Conservation (phyloP, 2,329 filamentous ascomycete genomes). For the Penicillium sp. region DNA sequence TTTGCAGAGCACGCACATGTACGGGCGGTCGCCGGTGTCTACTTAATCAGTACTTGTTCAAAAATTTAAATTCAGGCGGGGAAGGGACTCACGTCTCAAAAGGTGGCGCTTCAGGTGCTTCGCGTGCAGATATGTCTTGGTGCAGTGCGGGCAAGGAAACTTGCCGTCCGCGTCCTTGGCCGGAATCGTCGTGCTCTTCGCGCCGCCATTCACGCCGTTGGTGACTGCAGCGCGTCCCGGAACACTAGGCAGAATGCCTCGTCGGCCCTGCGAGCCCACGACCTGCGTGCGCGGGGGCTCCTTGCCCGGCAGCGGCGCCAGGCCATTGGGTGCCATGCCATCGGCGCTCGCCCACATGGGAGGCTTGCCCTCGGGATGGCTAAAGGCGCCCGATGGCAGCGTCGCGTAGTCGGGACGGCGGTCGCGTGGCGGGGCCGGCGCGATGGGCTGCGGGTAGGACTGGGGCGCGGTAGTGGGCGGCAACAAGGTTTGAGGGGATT, state of each 20-base stretch:
- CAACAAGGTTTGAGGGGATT: conserved; percentile 52
- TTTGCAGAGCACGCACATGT: conserved; percentile 96
- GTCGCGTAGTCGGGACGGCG: conserved; percentile 56
- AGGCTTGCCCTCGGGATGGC: conserved; percentile 52
- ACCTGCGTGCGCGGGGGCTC: conserved; percentile 66
- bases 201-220: conserved; percentile 55
- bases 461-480: conserved; percentile 63
- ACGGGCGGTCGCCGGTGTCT: conserved; percentile 97
- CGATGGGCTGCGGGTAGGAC: conserved; percentile 71
- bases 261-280: conserved; percentile 87
- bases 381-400: conserved; percentile 68
- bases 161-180: conserved; percentile 97
- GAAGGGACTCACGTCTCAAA: conserved; percentile 76
- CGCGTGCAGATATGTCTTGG: conserved; percentile 94
- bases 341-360: conserved; percentile 47
- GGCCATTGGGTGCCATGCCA: conserved; percentile 36
- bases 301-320: conserved; percentile 35
- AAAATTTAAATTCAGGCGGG: background rate
- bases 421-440: conserved; percentile 60
- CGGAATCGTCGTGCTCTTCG: conserved; percentile 79
- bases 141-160: conserved; percentile 96
- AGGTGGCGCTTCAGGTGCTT: conserved; percentile 98
- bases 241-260: conserved; percentile 86
- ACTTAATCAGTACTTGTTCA: background rate
- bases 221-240: conserved; percentile 77